Conservation (phyloP, 106 monocot species). For the Alisma plantagoaquatica region DNA sequence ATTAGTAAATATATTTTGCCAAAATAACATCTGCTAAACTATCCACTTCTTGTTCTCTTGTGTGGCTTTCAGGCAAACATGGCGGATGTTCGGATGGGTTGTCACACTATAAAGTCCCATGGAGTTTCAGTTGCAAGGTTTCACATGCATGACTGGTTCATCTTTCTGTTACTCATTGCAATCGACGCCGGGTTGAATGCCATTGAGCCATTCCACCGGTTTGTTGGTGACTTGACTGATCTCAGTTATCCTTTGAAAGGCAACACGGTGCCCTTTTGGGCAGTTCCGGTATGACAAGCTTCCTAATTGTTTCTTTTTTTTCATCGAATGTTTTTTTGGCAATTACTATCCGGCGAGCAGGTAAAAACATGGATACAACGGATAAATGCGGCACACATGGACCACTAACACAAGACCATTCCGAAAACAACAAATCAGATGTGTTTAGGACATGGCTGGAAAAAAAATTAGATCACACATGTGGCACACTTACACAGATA, state of each 20-base stretch:
- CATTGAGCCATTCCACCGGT: constrained; percentile 77
- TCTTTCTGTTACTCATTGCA: constrained; percentile 48
- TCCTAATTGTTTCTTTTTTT: no score
- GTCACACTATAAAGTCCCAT: constrained; percentile 73
- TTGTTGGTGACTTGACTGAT: constrained; percentile 79
- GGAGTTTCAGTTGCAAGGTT: constrained; percentile 51
- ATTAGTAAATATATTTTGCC: no score
- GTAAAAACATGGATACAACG: not conserved
- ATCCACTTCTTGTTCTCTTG: no score
- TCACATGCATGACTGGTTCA: constrained; percentile 89
- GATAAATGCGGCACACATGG: no score
- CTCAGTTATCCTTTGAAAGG: constrained; percentile 66
- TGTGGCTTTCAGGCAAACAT: constrained; percentile 44
- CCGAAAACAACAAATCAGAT: no score
- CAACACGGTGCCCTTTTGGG: constrained; percentile 84
- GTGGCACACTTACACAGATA: no score
- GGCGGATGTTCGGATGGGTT: constrained; percentile 54
- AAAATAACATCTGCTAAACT: no score
- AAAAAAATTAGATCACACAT: no score
- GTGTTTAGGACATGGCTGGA: no score
- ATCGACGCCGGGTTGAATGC: constrained; percentile 56
- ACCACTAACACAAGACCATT: no score
- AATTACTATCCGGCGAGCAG: not conserved
- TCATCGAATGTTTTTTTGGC: not conserved
- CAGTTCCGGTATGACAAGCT: constrained; percentile 75